These are phyloP conservation scores for Elsinoe batatas DNA, from an alignment of 2,329 filamentous ascomycete genomes.

Conservation along the genomic window DNA sequence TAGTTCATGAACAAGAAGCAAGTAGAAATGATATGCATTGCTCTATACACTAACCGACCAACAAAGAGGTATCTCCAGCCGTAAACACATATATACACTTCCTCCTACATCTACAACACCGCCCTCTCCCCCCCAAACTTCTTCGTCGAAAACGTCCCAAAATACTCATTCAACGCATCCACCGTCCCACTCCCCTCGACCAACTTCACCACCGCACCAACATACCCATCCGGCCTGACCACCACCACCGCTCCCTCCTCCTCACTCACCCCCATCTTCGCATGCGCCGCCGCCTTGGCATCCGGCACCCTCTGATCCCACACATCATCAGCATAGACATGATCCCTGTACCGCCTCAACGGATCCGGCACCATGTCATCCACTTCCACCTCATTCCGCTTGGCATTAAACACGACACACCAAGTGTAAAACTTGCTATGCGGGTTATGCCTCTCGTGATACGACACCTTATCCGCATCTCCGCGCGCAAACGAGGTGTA, in stretches of 20 bases:
- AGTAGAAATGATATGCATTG: neutral
- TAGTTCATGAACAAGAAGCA: neutral
- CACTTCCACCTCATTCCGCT: constrained; percentile 62
- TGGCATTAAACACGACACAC: constrained; percentile 62
- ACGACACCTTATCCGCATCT: constrained; percentile 53
- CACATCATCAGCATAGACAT: constrained; percentile 79
- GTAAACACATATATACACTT: constrained; percentile 3
- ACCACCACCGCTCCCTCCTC: constrained; percentile 70
- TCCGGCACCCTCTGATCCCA: constrained; percentile 61
- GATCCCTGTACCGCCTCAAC: constrained; percentile 66
- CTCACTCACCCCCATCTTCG: constrained; percentile 72
- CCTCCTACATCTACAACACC: constrained; percentile 17
- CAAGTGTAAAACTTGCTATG: constrained; percentile 76
- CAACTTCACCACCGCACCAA: constrained; percentile 64
- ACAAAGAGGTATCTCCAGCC: constrained; percentile 9
- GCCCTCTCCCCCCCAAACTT: constrained; percentile 30
- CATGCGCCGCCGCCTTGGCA: constrained; percentile 65
- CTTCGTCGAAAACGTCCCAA: constrained; percentile 61
- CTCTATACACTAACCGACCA: neutral
- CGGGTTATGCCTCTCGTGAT: constrained; percentile 76
- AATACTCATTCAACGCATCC: constrained; percentile 78
- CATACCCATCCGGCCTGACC: constrained; percentile 78
- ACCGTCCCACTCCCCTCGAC: constrained; percentile 69
- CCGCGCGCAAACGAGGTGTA: constrained; percentile 54
- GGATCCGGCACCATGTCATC: constrained; percentile 57